Conservation (phyloP, 164 flowering plant genomes). For the Liriodendron chinense region DNA sequence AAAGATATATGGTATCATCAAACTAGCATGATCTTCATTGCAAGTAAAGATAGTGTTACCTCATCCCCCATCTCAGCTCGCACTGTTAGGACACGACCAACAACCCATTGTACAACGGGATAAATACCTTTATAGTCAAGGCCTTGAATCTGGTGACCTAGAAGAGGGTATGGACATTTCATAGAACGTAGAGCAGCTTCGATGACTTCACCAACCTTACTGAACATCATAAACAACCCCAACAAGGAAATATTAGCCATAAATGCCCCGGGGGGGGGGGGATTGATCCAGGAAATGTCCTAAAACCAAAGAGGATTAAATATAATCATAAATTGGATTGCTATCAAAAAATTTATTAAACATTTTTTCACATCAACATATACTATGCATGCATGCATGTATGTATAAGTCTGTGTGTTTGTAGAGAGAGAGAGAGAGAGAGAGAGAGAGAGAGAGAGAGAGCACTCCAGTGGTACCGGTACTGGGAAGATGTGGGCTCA, state of each 20-base stretch:
- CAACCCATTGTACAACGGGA: constrained; percentile 30
- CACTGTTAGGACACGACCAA: constrained; percentile 9
- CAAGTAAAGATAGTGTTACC: constrained; percentile 13
- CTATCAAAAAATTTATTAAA: too few species aligned
- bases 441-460: too few species aligned
- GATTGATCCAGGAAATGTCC: too few species aligned
- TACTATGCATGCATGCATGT: too few species aligned
- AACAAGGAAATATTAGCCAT: neutral
- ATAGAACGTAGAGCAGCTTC: constrained; percentile 22
- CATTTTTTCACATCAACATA: too few species aligned
- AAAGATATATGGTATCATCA: neutral
- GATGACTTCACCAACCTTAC: constrained; percentile 19
- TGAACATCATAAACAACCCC: constrained; percentile 5
- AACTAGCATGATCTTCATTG: neutral
- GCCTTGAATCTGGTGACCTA: constrained; percentile 21
- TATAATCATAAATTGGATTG: too few species aligned
- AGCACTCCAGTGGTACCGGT: too few species aligned
- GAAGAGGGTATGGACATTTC: constrained; percentile 25
- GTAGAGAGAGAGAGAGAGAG: too few species aligned
- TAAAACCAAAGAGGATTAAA: too few species aligned
- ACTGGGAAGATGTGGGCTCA: too few species aligned
- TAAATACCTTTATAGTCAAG: constrained; percentile 20
- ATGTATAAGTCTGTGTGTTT: too few species aligned
- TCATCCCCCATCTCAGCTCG: constrained; percentile 11
- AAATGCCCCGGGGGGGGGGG: too few species aligned